These are phyloP conservation scores for Calonectria ilicicola DNA, from an alignment of 2,329 filamentous ascomycete species.

Conservation along the genomic window DNA sequence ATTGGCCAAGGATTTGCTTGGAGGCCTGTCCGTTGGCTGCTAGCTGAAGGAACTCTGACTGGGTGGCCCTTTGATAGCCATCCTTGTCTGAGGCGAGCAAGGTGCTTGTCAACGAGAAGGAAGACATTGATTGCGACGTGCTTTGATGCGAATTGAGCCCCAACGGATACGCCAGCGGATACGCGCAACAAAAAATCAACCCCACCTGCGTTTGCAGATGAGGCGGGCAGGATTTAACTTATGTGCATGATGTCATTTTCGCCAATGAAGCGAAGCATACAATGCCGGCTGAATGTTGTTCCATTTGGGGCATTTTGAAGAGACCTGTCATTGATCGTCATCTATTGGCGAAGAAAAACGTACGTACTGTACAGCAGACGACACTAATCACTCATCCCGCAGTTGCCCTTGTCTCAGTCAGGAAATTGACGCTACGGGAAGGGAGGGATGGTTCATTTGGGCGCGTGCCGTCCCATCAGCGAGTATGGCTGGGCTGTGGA, in stretches of 20 bases:
- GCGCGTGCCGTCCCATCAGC: constrained; percentile 1
- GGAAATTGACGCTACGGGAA: neutral
- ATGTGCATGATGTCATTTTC: constrained; percentile 3
- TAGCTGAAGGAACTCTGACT: constrained; percentile 73
- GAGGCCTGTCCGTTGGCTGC: constrained; percentile 73
- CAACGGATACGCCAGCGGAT: neutral
- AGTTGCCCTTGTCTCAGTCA: neutral
- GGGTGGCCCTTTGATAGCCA: constrained; percentile 68
- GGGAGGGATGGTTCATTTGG: neutral
- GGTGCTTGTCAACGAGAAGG: constrained; percentile 64
- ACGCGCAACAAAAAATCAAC: neutral
- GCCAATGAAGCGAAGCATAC: too few species aligned
- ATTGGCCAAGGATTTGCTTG: constrained; percentile 68
- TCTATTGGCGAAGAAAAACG: neutral
- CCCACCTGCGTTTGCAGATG: neutral
- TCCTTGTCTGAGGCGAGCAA: constrained; percentile 63
- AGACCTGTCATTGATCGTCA: neutral
- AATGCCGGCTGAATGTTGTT: constrained; percentile 36
- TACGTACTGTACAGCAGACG: too few species aligned
- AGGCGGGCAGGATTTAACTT: neutral
- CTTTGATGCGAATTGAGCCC: neutral
- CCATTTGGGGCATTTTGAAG: constrained; percentile 6
- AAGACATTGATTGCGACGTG: constrained; percentile 11
- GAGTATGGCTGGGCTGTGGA: neutral
- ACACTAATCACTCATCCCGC: neutral